phyloP scores from a whole-genome alignment of 2,329 filamentous ascomycete species.

The Venturia effusa region DNA sequence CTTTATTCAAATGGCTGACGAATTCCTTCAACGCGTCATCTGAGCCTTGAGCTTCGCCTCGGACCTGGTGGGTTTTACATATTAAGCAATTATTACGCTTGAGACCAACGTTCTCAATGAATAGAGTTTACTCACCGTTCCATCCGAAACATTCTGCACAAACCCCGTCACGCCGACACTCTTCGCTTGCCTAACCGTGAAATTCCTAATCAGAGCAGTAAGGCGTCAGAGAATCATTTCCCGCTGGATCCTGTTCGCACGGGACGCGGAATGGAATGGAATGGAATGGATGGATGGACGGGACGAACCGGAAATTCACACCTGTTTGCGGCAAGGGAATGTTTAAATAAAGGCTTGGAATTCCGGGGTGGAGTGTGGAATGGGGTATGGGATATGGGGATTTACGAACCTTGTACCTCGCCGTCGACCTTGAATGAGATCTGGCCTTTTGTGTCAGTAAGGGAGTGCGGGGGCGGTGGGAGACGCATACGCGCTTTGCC shows the following conservation, averaged over 20 bases:
- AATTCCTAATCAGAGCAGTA: constrained; percentile 21
- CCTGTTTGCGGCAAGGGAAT: constrained; percentile 18
- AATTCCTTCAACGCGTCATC: constrained; percentile 56
- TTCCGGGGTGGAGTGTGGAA: neutral
- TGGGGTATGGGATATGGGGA: too few species aligned
- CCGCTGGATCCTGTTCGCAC: too few species aligned
- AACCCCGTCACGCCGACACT: constrained; percentile 34
- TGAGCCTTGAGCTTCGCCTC: constrained; percentile 77
- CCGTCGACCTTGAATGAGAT: constrained; percentile 38
- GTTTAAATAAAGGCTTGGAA: neutral
- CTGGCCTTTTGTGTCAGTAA: constrained; percentile 18
- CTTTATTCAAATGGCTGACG: constrained; percentile 62
- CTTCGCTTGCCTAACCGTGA: constrained; percentile 33
- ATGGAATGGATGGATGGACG: neutral
- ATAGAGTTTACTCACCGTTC: constrained; percentile 24
- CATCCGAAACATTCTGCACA: constrained; percentile 36
- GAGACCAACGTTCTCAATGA: neutral
- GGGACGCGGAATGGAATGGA: too few species aligned
- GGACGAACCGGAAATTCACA: constrained; percentile 37
- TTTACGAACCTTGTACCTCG: constrained; percentile 30
- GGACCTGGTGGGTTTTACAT: constrained; percentile 48
- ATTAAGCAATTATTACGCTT: neutral
- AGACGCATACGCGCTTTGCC: neutral
- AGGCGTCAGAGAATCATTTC: neutral
- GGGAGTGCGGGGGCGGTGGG: neutral